Percentiles rank a stretch among this genome's conserved stretches.
Evolutionary conservation across 2,329 filamentous ascomycete species (phyloP).

Genomic region (Diaporthe ilicicola): DNA sequence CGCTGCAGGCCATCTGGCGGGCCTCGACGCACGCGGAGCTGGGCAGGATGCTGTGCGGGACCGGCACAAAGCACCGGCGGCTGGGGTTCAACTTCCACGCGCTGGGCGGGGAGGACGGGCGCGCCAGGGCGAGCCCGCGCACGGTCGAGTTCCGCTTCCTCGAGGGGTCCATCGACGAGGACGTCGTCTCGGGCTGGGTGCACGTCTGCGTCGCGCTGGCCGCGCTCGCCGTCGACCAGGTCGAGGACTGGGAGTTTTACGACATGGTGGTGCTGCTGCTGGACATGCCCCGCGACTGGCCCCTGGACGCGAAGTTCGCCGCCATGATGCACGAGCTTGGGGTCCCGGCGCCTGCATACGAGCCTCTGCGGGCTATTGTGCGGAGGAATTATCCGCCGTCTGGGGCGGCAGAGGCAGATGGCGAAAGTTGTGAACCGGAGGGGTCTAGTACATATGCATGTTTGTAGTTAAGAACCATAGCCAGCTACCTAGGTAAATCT

Average conservation of each 20-base stretch:
- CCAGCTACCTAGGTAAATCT: background rate
- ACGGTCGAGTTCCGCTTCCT: conserved; percentile 51
- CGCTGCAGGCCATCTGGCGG: conserved; percentile 43
- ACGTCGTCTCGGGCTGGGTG: conserved; percentile 46
- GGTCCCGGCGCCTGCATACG: background rate
- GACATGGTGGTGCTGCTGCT: conserved; percentile 25
- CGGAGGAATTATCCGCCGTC: conserved; percentile 26
- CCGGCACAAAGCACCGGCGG: conserved; percentile 43
- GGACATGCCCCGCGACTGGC: conserved; percentile 1
- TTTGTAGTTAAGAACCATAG: background rate
- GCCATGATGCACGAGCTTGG: conserved; percentile 18
- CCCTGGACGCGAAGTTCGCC: conserved; percentile 20
- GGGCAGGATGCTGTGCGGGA: conserved; percentile 47
- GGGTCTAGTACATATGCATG: background rate
- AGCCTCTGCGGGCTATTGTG: conserved; percentile 19
- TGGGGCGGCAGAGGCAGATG: background rate
- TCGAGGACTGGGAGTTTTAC: conserved; percentile 27
- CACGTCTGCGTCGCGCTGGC: conserved; percentile 44
- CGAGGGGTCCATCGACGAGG: conserved; percentile 44
- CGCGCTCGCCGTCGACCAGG: conserved; percentile 36
- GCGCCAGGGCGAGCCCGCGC: conserved; percentile 43
- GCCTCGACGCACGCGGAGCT: conserved; percentile 41
- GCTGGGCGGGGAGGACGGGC: conserved; percentile 47
- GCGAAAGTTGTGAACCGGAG: background rate
- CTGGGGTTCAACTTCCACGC: conserved; percentile 53